A percentile compares a stretch with the other conserved stretches of the same genome.
Conservation (phyloP, 164 flowering plant species). For the Piper longum region DNA sequence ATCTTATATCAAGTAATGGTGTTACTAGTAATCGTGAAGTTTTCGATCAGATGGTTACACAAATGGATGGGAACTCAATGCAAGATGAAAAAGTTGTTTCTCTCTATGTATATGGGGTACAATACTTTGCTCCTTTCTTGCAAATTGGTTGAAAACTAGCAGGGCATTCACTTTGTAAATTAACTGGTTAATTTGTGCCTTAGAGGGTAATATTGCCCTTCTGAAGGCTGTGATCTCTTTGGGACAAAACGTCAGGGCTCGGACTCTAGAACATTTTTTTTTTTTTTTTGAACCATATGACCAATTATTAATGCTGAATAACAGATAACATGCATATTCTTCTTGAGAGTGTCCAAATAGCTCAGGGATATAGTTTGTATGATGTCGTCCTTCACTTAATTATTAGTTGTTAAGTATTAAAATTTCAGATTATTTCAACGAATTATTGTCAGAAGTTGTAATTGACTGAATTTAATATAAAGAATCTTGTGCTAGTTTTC, state of each 20-base stretch:
- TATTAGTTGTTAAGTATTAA: too few relatives aligned
- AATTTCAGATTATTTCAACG: too few relatives aligned
- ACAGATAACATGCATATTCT: too few relatives aligned
- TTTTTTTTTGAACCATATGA: too few relatives aligned
- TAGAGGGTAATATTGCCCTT: not conserved
- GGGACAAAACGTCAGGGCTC: not conserved
- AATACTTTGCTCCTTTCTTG: slow-evolving; percentile 6
- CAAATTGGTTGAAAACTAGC: not conserved
- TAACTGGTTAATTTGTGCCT: not conserved
- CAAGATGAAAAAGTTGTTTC: slow-evolving; percentile 19
- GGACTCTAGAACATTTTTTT: too few relatives aligned
- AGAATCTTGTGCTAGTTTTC: not conserved
- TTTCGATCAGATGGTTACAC: slow-evolving; percentile 13
- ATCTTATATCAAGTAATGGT: slow-evolving; percentile 13
- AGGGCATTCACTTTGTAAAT: not conserved
- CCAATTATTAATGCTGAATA: too few relatives aligned
- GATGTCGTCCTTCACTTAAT: too few relatives aligned
- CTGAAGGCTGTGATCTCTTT: not conserved
- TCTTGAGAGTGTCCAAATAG: too few relatives aligned
- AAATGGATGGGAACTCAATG: slow-evolving; percentile 11
- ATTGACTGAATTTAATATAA: too few relatives aligned
- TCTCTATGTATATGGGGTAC: slow-evolving; percentile 81
- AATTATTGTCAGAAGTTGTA: too few relatives aligned
- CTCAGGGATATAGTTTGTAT: too few relatives aligned
- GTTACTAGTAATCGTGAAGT: slow-evolving; percentile 7